Conservation (phyloP, 2,329 filamentous ascomycete genomes). For the Parastagonospora avenae region DNA sequence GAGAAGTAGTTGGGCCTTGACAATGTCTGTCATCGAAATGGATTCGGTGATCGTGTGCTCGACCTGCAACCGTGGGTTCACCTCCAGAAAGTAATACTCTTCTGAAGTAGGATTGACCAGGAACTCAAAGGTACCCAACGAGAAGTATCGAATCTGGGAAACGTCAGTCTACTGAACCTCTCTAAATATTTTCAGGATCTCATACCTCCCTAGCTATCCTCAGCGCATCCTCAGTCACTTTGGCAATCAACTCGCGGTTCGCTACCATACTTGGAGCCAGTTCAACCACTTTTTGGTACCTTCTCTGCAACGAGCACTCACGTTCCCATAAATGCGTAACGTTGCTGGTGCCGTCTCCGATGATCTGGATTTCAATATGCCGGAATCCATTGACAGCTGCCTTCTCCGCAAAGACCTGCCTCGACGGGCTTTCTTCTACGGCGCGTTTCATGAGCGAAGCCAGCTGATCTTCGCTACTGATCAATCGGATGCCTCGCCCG, state of each 20-base stretch:
- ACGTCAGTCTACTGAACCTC: neutral
- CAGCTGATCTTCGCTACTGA: constrained; percentile 52
- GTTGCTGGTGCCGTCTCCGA: constrained; percentile 60
- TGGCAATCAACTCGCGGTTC: constrained; percentile 54
- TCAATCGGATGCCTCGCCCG: constrained; percentile 64
- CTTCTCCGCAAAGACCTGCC: constrained; percentile 64
- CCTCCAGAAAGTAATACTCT: constrained; percentile 64
- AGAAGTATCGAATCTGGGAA: constrained; percentile 58
- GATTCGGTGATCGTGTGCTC: constrained; percentile 67
- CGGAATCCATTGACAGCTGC: constrained; percentile 66
- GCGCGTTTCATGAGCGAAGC: constrained; percentile 56
- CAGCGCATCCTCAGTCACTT: constrained; percentile 60
- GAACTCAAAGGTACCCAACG: constrained; percentile 69
- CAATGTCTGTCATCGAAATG: constrained; percentile 60
- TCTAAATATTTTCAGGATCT: neutral
- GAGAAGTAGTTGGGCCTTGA: constrained; percentile 60
- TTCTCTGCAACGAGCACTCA: constrained; percentile 64
- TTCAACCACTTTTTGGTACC: constrained; percentile 68
- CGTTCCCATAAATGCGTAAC: constrained; percentile 64
- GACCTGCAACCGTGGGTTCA: constrained; percentile 66
- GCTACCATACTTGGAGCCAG: constrained; percentile 59
- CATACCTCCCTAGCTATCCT: constrained; percentile 56
- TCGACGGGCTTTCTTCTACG: constrained; percentile 63
- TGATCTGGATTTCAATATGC: constrained; percentile 66
- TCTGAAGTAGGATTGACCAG: constrained; percentile 57